Evolutionary conservation across 2,329 filamentous ascomycete genomes (phyloP).

Genomic region (Grosmannia serpens): DNA sequence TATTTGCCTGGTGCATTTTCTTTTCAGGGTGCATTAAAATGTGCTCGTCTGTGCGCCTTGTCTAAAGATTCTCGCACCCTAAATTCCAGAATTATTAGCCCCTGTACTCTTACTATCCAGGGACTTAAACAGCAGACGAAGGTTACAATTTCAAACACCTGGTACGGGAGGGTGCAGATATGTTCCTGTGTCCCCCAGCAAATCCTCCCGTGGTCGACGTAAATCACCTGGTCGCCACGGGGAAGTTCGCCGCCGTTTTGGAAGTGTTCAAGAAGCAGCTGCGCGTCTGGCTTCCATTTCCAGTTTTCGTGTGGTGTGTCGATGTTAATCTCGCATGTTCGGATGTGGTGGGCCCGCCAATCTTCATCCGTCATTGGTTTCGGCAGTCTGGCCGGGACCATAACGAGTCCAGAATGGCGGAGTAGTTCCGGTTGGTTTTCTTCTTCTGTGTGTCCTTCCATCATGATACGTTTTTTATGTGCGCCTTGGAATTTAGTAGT

Average conservation of each 20-base stretch:
- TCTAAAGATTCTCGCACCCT: background rate
- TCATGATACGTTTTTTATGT: background rate
- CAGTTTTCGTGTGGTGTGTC: background rate
- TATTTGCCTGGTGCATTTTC: background rate
- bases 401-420: background rate
- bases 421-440: conserved; percentile 9
- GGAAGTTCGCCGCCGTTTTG: background rate
- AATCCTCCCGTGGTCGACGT: background rate
- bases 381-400: background rate
- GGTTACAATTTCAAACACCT: background rate
- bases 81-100: background rate
- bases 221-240: background rate
- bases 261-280: background rate
- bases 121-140: background rate
- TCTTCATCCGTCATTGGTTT: conserved; percentile 22
- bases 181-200: background rate
- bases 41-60: background rate
- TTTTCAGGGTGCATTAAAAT: background rate
- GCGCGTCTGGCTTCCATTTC: background rate
- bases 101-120: background rate
- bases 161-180: background rate
- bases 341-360: conserved; percentile 23
- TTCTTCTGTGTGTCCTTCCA: conserved; percentile 25
- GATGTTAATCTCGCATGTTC: background rate
- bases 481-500: no score